Percentiles rank a stretch among this genome's conserved stretches.
These are phyloP conservation scores for Westerdykella sp. DNA, from an alignment of 2,329 filamentous ascomycete species.

Conservation along the genomic window DNA sequence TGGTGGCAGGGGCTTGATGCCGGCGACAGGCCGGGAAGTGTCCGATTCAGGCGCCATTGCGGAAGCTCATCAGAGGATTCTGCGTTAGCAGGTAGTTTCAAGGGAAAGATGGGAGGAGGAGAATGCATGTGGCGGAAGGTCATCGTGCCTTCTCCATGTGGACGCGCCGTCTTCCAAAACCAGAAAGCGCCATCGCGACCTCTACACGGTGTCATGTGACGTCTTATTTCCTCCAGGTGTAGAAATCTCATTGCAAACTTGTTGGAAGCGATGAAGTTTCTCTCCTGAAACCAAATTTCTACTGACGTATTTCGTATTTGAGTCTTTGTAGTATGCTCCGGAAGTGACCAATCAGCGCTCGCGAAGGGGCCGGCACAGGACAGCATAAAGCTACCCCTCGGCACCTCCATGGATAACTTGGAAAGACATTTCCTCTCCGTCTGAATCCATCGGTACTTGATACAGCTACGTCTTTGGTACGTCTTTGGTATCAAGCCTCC, in stretches of 20 bases:
- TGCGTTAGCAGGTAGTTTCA: too few species aligned
- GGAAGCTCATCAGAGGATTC: too few species aligned
- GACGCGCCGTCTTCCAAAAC: background rate
- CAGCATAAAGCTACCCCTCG: background rate
- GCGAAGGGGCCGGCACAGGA: background rate
- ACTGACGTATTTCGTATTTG: background rate
- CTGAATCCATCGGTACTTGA: too few species aligned
- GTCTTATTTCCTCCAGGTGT: too few species aligned
- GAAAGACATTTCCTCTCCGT: too few species aligned
- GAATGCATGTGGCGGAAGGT: background rate
- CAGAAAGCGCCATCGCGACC: slow-evolving; percentile 13
- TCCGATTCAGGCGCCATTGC: too few species aligned
- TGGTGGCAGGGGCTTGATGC: slow-evolving; percentile 39
- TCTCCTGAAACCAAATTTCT: too few species aligned
- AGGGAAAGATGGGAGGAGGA: background rate
- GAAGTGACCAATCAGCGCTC: slow-evolving; percentile 17
- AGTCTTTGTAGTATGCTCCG: slow-evolving; percentile 9
- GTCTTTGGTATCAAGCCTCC: too few species aligned
- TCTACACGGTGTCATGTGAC: slow-evolving; percentile 15
- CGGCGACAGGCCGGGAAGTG: background rate
- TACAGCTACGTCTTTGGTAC: too few species aligned
- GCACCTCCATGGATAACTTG: background rate
- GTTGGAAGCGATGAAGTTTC: too few species aligned
- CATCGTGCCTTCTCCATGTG: slow-evolving; percentile 17
- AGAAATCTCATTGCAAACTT: too few species aligned